Evolutionary conservation across 768 basidiomycete species (phyloP).

Genomic region (Pulveroboletus frians): DNA sequence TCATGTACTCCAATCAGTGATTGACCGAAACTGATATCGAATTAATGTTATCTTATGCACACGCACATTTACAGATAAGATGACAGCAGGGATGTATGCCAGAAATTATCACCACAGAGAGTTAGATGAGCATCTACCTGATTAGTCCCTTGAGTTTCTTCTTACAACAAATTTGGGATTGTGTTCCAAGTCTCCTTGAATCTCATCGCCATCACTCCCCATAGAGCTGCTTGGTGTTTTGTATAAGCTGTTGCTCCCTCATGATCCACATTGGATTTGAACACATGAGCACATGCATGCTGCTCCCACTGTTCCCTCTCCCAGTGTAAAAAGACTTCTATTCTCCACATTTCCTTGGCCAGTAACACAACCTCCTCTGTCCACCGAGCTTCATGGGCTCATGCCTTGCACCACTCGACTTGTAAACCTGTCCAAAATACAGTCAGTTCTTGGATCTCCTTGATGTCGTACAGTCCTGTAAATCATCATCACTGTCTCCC

Average conservation of each 20-base stretch:
- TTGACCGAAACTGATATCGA: too few species aligned
- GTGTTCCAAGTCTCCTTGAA: not conserved
- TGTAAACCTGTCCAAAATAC: not conserved
- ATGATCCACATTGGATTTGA: not conserved
- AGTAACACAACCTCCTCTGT: not conserved
- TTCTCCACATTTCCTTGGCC: not conserved
- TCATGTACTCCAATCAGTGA: too few species aligned
- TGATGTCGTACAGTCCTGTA: not conserved
- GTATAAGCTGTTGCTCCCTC: not conserved
- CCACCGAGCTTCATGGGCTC: not conserved
- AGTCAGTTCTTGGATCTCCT: not conserved
- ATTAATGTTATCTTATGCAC: too few species aligned
- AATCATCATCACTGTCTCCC: not conserved
- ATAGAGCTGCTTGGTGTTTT: not conserved
- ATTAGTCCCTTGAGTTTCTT: too few species aligned
- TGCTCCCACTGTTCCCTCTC: not conserved
- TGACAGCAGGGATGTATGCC: too few species aligned
- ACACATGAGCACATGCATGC: not conserved
- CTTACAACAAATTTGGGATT: too few species aligned
- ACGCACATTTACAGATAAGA: too few species aligned
- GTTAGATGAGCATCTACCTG: too few species aligned
- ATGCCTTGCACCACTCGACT: constrained; percentile 31
- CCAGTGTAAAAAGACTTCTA: not conserved
- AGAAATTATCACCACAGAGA: too few species aligned
- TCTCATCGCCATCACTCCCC: not conserved